Base-by-base conservation (phyloP, 495 filamentous ascomycete genomes). In the Podospora appendiculata region DNA sequence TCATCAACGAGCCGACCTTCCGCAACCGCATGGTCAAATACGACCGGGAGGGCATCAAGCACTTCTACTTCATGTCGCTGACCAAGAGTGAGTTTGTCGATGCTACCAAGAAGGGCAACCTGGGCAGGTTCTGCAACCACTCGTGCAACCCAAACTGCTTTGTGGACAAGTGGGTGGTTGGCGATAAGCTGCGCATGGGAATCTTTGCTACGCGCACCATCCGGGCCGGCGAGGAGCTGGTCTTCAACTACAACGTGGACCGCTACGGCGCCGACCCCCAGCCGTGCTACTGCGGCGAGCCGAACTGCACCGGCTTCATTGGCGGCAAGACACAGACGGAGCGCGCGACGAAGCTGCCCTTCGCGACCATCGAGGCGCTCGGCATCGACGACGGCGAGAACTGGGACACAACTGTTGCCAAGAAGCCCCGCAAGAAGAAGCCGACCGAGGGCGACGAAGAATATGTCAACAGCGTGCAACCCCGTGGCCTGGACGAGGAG, bases 201-300 rank as follows among this genome's bases (percentile, higher is more conserved):
- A 97, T 99, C 57, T 99, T 99, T 72, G 89, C 93, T 59, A 81
- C 87, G 73, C 89, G 90, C 54, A 76, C 79, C 61, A 87, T 99
- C 59, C 81, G 84, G 58, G 82, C 86, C 2, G 94, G 93, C 40
- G 93, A 99, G 67, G 93, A 99, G 66, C 76, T 99, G 34, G 90
- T 95, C n/a, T 99, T 99, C 76, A 96, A 99, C 74, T 99, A 99
- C 79, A 99, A 99, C 58, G 93, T 99, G 49, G 93, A 99, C 65
- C 84, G 93, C 53, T 99, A 99, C 61, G 93, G 93, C 52, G 91
- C 93, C 34, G 89, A 97, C 60, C 91, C 93, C 46, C 91, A 96
- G 68, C 88, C 87, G 10, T 99, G 93, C 69, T 97, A 96, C 65
- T 99, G 93, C 69, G 90, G 83, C 51, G 93, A 99, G 68, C 76